A percentile compares a stretch with the other conserved stretches of the same genome.
Conservation (phyloP, 306 rosid genomes). For the Medicago truncatula region DNA sequence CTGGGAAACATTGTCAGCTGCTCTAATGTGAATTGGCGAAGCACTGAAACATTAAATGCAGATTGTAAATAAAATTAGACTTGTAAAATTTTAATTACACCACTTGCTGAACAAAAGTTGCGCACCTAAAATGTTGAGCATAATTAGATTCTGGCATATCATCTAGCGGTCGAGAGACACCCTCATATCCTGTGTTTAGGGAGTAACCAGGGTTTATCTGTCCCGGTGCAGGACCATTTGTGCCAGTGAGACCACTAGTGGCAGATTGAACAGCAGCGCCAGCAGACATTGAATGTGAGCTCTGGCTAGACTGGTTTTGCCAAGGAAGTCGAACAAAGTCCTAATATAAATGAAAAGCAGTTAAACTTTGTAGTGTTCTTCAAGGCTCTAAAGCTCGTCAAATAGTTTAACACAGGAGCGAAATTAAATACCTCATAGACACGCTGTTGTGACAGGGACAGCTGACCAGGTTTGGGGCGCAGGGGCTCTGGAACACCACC, state of each 20-base stretch:
- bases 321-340: constrained; percentile 98
- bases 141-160: constrained; percentile 69
- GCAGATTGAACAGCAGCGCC: constrained; percentile 65
- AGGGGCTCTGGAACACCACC: constrained; percentile 94
- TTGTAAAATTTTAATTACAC: background rate
- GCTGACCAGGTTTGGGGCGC: constrained; percentile 96
- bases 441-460: constrained; percentile 87
- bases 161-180: constrained; percentile 72
- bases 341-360: constrained; percentile 50
- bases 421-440: constrained; percentile 81
- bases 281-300: constrained; percentile 68
- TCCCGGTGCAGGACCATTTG: constrained; percentile 65
- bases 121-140: constrained; percentile 70
- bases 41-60: constrained; percentile 56
- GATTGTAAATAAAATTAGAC: constrained; percentile 36
- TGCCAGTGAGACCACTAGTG: constrained; percentile 58
- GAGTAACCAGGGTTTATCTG: constrained; percentile 72
- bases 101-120: constrained; percentile 1
- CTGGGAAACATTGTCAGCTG: constrained; percentile 69
- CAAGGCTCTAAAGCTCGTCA: background rate
- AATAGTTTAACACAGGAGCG: constrained; percentile 1
- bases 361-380: constrained; percentile 23
- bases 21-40: constrained; percentile 64
- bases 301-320: constrained; percentile 89
- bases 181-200: constrained; percentile 70